Conservation (phyloP, 2,329 filamentous ascomycete species). For the Claviceps arundinis region DNA sequence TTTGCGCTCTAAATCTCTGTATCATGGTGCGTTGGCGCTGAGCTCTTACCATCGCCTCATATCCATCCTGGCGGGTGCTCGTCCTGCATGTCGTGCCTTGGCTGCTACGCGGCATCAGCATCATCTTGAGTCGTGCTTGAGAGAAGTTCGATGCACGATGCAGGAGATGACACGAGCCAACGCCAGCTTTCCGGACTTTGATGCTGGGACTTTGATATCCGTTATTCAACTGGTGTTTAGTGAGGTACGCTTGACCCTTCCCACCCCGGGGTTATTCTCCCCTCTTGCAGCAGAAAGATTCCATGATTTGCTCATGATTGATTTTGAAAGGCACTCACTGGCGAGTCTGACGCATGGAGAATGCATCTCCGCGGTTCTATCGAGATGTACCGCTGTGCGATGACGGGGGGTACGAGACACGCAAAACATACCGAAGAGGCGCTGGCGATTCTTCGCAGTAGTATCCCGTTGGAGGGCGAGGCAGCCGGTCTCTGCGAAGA, state of each 20-base stretch:
- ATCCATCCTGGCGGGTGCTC: background rate
- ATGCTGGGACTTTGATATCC: background rate
- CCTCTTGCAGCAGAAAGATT: background rate
- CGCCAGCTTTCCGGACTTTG: background rate
- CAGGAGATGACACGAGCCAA: background rate
- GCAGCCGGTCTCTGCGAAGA: constrained; percentile 10
- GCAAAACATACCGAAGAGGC: background rate
- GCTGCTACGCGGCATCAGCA: background rate
- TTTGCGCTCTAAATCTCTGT: constrained; percentile 10
- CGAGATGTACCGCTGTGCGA: background rate
- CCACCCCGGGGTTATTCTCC: background rate
- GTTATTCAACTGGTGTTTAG: background rate
- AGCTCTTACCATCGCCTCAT: constrained; percentile 15
- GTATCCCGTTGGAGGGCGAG: constrained; percentile 8
- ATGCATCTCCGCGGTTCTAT: background rate
- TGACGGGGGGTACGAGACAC: background rate
- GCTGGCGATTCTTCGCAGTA: constrained; percentile 4
- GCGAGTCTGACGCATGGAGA: background rate
- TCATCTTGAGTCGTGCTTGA: background rate
- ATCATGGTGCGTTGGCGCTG: constrained; percentile 14
- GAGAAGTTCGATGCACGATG: background rate
- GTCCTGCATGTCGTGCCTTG: background rate
- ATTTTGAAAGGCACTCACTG: background rate
- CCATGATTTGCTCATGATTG: background rate
- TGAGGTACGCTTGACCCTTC: background rate